Conservation (phyloP, 306 rosid genomes). For the Vigna unguiculata region DNA sequence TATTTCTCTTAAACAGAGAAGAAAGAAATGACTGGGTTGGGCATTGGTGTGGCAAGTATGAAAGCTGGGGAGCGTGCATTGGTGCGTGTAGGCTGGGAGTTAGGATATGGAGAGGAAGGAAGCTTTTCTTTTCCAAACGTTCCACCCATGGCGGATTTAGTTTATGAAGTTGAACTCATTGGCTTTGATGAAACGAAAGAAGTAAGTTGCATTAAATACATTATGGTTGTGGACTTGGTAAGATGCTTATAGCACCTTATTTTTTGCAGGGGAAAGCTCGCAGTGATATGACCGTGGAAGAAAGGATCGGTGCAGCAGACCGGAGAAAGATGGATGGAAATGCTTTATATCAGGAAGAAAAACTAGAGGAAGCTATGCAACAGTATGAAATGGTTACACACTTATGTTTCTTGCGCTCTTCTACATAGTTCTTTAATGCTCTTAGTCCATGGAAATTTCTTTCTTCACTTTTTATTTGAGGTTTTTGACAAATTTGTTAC, state of each 20-base stretch:
- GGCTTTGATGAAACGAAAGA: conserved; percentile 94
- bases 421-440: conserved; percentile 12
- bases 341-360: conserved; percentile 81
- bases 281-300: conserved; percentile 96
- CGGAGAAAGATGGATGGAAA: conserved; percentile 95
- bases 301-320: conserved; percentile 90
- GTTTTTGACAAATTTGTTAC: conserved; percentile 39
- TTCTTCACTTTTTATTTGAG: conserved; percentile 9
- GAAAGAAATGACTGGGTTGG: conserved; percentile 94
- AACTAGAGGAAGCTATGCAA: conserved; percentile 98
- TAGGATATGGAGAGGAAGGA: conserved; percentile 93
- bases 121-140: conserved; percentile 93
- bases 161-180: conserved; percentile 92
- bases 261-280: conserved; percentile 84
- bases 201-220: conserved; percentile 53
- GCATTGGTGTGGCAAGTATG: conserved; percentile 85
- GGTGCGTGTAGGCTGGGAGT: conserved; percentile 90
- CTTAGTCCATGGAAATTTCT: conserved; percentile 17
- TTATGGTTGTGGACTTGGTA: conserved; percentile 26
- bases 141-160: conserved; percentile 91
- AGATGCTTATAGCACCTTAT: conserved; percentile 47
- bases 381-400: conserved; percentile 92
- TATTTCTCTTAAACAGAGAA: conserved; percentile 68
- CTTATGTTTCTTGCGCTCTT: conserved; percentile 51
- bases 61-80: conserved; percentile 86